Evolutionary conservation across 2,329 filamentous ascomycete genomes (phyloP).

Genomic region (Orbilia quercus): DNA sequence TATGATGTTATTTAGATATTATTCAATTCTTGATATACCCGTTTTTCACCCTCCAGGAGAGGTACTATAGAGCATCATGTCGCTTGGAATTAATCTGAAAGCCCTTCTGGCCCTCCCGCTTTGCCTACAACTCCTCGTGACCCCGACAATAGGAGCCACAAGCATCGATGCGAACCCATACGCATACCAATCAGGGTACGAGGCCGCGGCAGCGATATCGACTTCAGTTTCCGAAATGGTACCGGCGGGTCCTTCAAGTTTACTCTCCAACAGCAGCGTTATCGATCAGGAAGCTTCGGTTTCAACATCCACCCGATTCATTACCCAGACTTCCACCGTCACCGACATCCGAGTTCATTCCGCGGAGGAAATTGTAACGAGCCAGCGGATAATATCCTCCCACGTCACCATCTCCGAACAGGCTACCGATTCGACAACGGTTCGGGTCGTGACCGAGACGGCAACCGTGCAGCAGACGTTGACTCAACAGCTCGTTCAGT

Average conservation of each 20-base stretch:
- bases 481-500: constrained; percentile 29
- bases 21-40: constrained; percentile 17
- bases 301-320: constrained; percentile 34
- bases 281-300: constrained; percentile 25
- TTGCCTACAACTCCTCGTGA: constrained; percentile 40
- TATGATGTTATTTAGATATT: constrained; percentile 1
- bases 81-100: constrained; percentile 30
- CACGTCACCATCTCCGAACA: constrained; percentile 43
- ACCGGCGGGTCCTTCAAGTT: constrained; percentile 21
- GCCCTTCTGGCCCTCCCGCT: constrained; percentile 45
- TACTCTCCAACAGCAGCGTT: constrained; percentile 1
- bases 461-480: constrained; percentile 25
- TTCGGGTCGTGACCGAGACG: constrained; percentile 32
- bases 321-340: constrained; percentile 31
- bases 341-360: constrained; percentile 37
- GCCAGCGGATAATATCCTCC: constrained; percentile 36
- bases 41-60: constrained; percentile 45
- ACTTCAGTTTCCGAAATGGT: constrained; percentile 32
- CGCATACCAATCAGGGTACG: constrained; percentile 16
- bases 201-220: constrained; percentile 22
- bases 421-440: constrained; percentile 16
- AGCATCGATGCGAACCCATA: constrained; percentile 17
- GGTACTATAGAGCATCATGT: constrained; percentile 37
- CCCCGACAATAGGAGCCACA: constrained; percentile 36
- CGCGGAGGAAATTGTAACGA: constrained; percentile 11